A percentile compares a stretch with the other conserved stretches of the same genome.
These are phyloP conservation scores for Marasmius tenuissimus DNA, from an alignment of 1,284 basidiomycete genomes.

Conservation along the genomic window DNA sequence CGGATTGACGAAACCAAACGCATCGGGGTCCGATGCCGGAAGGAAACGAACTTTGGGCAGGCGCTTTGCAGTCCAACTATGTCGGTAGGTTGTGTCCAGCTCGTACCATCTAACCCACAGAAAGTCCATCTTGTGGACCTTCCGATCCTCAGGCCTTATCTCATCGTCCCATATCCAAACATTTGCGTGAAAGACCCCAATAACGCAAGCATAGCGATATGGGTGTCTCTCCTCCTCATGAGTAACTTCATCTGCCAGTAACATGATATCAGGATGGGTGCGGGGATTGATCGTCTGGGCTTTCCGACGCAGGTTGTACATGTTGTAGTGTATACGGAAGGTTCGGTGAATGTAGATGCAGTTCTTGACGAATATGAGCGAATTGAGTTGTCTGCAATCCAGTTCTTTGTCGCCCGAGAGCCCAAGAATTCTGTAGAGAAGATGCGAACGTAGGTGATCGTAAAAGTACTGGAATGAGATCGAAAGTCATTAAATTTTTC, in stretches of 20 bases:
- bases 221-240: neutral
- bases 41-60: conserved; percentile 22
- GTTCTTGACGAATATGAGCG: conserved; percentile 8
- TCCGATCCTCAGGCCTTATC: neutral
- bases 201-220: neutral
- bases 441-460: neutral
- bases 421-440: neutral
- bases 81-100: conserved; percentile 7
- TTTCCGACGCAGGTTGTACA: conserved; percentile 18
- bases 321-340: conserved; percentile 19
- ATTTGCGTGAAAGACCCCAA: neutral
- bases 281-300: conserved; percentile 2
- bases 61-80: conserved; percentile 16
- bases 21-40: conserved; percentile 10
- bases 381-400: neutral
- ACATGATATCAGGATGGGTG: conserved; percentile 1
- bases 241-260: neutral
- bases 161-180: neutral
- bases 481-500: neutral
- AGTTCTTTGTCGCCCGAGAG: neutral
- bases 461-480: neutral
- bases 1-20: conserved; percentile 33
- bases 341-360: conserved; percentile 16
- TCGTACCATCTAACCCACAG: conserved; percentile 30
- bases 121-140: conserved; percentile 18